These are phyloP conservation scores for Entamoeba invadens DNA, from an alignment of 208 protist genomes.

Conservation along the genomic window DNA sequence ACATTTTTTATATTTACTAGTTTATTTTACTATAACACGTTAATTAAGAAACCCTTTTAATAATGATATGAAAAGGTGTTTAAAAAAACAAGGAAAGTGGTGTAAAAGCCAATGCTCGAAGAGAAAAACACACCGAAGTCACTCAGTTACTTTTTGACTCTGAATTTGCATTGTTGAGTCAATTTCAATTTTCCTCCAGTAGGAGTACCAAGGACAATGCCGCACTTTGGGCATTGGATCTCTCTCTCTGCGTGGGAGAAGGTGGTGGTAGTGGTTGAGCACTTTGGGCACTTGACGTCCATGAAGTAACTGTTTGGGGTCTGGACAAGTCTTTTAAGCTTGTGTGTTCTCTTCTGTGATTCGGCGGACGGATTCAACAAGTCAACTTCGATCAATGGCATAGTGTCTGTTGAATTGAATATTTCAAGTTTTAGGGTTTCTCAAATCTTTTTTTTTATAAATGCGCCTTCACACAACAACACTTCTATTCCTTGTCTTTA, in stretches of 20 bases:
- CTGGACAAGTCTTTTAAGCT: constrained; percentile 94
- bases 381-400: constrained; percentile 45
- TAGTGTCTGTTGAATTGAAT: neutral
- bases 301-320: constrained; percentile 95
- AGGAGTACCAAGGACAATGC: constrained; percentile 78
- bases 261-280: constrained; percentile 73
- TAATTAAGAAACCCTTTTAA: no score
- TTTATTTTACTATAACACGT: no score
- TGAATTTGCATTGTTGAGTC: constrained; percentile 1
- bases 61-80: no score
- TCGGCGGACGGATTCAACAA: constrained; percentile 79
- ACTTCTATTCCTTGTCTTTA: neutral
- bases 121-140: neutral
- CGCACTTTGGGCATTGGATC: constrained; percentile 81
- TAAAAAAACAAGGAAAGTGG: no score
- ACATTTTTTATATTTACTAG: no score
- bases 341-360: constrained; percentile 81
- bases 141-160: neutral
- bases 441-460: no score
- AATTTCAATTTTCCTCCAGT: constrained; percentile 48
- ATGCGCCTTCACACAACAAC: neutral
- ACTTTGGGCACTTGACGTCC: constrained; percentile 92
- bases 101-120: neutral
- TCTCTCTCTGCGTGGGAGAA: constrained; percentile 88
- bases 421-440: neutral